Evolutionary conservation across 768 basidiomycete genomes (phyloP).

Genomic region (Suillus alpinus): DNA sequence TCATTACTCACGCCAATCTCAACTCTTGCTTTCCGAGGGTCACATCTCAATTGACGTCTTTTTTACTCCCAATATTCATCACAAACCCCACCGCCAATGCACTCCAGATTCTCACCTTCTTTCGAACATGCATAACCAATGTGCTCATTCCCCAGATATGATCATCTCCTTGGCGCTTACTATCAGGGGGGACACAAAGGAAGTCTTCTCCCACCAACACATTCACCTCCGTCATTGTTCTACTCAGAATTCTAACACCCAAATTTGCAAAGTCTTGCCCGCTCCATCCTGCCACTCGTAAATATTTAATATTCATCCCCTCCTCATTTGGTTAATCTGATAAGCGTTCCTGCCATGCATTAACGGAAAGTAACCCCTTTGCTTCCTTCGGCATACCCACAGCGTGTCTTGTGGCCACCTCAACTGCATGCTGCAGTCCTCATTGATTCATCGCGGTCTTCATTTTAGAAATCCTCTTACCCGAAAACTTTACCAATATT

Average conservation of each 20-base stretch:
- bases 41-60: neutral
- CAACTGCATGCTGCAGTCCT: neutral
- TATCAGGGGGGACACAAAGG: neutral
- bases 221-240: neutral
- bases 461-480: neutral
- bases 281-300: neutral
- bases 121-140: neutral
- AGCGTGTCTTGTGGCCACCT: neutral
- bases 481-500: neutral
- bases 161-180: neutral
- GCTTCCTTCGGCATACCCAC: neutral
- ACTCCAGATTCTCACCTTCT: neutral
- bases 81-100: neutral
- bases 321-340: neutral
- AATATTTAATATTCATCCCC: neutral
- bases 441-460: neutral
- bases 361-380: conserved; percentile 2
- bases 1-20: neutral
- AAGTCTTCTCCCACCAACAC: neutral
- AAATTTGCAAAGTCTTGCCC: neutral
- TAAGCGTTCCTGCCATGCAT: neutral
- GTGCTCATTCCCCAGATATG: neutral
- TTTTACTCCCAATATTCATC: neutral
- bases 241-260: neutral
- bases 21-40: neutral